phyloP scores from a whole-genome alignment of 495 filamentous ascomycete species.

The Neurospora cerealis region DNA sequence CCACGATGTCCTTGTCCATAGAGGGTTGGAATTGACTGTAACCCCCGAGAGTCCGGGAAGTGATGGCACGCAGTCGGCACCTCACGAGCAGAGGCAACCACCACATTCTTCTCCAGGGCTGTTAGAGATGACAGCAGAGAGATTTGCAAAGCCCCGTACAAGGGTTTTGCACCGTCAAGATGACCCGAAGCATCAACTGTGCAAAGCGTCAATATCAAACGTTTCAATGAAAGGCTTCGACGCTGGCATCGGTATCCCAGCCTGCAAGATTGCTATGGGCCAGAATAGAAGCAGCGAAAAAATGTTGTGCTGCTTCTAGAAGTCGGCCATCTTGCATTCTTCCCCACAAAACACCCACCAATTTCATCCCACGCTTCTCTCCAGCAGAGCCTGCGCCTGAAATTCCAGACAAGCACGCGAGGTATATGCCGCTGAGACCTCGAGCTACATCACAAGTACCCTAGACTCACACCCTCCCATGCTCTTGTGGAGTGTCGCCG shows the following conservation, averaged over 20 bases:
- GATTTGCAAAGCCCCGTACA: not conserved
- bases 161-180: not conserved
- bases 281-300: not conserved
- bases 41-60: not conserved
- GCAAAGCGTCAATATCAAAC: not conserved
- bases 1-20: not conserved
- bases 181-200: not conserved
- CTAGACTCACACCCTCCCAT: conserved; percentile 12
- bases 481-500: conserved; percentile 12
- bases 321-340: not conserved
- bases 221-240: not conserved
- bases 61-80: not conserved
- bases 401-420: conserved; percentile 8
- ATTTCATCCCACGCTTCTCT: conserved; percentile 16
- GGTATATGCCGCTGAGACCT: conserved; percentile 7
- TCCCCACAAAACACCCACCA: conserved; percentile 7
- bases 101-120: not conserved
- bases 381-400: conserved; percentile 15
- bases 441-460: conserved; percentile 4
- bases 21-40: not conserved
- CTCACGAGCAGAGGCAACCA: not conserved
- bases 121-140: not conserved
- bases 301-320: not conserved
- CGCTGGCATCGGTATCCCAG: not conserved
- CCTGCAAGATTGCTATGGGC: not conserved